Evolutionary conservation across 441 rosid species (phyloP).

Genomic region (Erodium chrysanthum): DNA sequence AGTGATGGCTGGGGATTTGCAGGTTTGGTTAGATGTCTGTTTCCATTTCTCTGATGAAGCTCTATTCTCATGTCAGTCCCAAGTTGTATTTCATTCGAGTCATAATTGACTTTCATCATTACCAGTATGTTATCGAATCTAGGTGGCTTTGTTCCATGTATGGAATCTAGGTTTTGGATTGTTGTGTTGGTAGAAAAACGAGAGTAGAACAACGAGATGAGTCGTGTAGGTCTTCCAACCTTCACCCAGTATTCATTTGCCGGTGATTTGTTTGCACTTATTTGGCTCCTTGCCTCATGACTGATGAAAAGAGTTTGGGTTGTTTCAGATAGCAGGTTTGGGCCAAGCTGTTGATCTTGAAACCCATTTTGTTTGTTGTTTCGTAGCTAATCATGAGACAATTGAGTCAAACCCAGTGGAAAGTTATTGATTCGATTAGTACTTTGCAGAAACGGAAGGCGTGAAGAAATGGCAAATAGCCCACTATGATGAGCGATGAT

Average conservation of each 20-base stretch:
- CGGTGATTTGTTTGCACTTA: background rate
- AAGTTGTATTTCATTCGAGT: background rate
- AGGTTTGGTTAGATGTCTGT: background rate
- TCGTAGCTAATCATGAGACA: background rate
- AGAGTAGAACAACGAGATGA: background rate
- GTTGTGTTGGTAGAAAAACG: background rate
- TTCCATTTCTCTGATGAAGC: background rate
- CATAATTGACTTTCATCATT: background rate
- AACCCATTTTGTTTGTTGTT: constrained; percentile 12
- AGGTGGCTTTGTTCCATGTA: background rate
- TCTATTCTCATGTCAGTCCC: background rate
- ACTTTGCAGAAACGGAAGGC: constrained; percentile 44
- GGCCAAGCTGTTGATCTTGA: constrained; percentile 71
- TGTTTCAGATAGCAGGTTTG: constrained; percentile 46
- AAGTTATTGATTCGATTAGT: constrained; percentile 8
- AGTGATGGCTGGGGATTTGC: background rate
- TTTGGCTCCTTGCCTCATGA: background rate
- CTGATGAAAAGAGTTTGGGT: constrained; percentile 1
- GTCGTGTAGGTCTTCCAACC: background rate
- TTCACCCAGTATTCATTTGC: background rate
- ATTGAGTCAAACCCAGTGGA: background rate
- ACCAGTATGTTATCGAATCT: background rate
- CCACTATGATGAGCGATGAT: background rate
- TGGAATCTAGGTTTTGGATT: background rate
- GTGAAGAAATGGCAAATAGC: constrained; percentile 49